A percentile compares a stretch with the other conserved stretches of the same genome.
These are phyloP conservation scores for Eucalyptus curtisii DNA, from an alignment of 345 rosid species.

Conservation along the genomic window DNA sequence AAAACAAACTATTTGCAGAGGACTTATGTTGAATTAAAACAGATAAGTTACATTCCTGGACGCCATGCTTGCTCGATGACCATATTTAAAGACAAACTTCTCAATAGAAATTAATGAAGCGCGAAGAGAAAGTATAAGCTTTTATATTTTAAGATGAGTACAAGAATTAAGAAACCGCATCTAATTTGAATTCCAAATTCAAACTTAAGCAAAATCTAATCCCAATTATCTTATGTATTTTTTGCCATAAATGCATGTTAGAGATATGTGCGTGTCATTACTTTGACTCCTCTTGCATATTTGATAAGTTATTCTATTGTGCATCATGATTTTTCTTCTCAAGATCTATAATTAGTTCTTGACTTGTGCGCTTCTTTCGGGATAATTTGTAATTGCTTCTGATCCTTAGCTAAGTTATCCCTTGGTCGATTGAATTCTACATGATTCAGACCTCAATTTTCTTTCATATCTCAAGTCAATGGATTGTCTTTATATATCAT, in stretches of 20 bases:
- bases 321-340: background rate
- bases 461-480: background rate
- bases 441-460: background rate
- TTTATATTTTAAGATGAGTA: background rate
- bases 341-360: background rate
- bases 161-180: background rate
- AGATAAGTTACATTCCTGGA: background rate
- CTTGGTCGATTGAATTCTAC: background rate
- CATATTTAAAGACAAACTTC: background rate
- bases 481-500: too few relatives aligned
- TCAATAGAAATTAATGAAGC: background rate
- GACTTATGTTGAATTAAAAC: background rate
- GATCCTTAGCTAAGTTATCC: background rate
- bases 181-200: background rate
- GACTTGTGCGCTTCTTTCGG: background rate
- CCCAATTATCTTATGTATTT: background rate
- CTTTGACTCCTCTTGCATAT: background rate
- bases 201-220: background rate
- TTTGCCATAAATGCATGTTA: background rate
- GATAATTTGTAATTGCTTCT: background rate
- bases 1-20: background rate
- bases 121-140: background rate
- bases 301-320: background rate
- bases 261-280: background rate
- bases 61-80: background rate